Evolutionary conservation across 352 stramenopile genomes (phyloP).

Genomic region (Phytophthora litchii): DNA sequence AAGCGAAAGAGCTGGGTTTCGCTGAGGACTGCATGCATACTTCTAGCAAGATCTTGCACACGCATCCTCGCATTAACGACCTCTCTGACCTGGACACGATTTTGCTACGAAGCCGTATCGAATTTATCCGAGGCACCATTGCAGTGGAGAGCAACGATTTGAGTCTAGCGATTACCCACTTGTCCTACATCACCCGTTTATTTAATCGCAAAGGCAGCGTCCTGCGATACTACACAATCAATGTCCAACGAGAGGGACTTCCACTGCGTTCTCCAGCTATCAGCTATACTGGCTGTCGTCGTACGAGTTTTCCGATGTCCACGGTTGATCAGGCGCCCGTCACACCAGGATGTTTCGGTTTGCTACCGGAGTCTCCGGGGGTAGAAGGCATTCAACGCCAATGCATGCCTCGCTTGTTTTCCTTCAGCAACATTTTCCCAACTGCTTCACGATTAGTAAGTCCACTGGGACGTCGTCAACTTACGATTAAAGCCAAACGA

Average conservation of each 20-base stretch:
- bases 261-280: conserved; percentile 23
- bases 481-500: conserved; percentile 10
- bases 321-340: conserved; percentile 6
- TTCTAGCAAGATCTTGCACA: conserved; percentile 70
- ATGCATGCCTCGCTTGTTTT: conserved; percentile 54
- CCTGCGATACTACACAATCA: conserved; percentile 57
- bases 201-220: conserved; percentile 71
- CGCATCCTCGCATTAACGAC: conserved; percentile 43
- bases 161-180: conserved; percentile 61
- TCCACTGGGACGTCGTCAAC: conserved; percentile 1
- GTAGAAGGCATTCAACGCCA: conserved; percentile 23
- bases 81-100: conserved; percentile 66
- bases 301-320: conserved; percentile 35
- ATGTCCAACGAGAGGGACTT: conserved; percentile 37
- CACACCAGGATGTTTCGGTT: conserved; percentile 18
- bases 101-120: conserved; percentile 66
- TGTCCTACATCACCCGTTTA: conserved; percentile 65
- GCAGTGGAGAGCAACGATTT: conserved; percentile 78
- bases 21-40: conserved; percentile 78
- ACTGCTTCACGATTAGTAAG: conserved; percentile 2
- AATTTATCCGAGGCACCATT: conserved; percentile 76
- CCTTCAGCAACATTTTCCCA: conserved; percentile 47
- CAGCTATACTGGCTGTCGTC: conserved; percentile 25
- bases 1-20: conserved; percentile 64
- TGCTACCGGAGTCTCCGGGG: background rate